Percentiles rank a stretch among this genome's conserved stretches.
Evolutionary conservation across 306 rosid species (phyloP).

Genomic region (Psophocarpus tetragonolobus): DNA sequence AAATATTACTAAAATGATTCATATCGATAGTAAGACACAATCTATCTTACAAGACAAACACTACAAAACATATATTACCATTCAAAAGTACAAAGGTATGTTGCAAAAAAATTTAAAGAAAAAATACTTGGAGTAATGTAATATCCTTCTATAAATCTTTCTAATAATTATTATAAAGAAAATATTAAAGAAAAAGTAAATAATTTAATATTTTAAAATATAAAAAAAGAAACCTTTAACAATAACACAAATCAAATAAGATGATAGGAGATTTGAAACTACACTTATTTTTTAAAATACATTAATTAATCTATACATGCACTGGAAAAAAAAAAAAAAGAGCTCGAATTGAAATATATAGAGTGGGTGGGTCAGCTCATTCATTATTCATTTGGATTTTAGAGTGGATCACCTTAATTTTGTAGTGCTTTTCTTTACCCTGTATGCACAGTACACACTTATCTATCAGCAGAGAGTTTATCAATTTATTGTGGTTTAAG

Average conservation of each 20-base stretch:
- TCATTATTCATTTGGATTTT: slow-evolving; percentile 5
- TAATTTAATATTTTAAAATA: neutral
- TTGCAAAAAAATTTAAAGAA: neutral
- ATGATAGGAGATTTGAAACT: neutral
- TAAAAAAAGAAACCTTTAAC: neutral
- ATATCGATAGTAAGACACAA: neutral
- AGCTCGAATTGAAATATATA: neutral
- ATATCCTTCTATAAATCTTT: neutral
- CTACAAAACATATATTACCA: neutral
- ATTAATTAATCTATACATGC: neutral
- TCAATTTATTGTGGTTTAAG: slow-evolving; percentile 7
- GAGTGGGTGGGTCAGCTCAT: neutral
- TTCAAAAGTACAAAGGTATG: neutral
- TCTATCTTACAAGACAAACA: neutral
- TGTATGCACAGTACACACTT: neutral
- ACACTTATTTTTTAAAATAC: neutral
- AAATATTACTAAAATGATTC: neutral
- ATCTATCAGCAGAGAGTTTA: neutral
- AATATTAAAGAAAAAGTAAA: neutral
- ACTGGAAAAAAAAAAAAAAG: neutral
- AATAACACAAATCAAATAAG: neutral
- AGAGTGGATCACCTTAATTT: neutral
- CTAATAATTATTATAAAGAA: neutral
- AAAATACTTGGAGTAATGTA: neutral
- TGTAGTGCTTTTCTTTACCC: neutral